Base-by-base conservation (phyloP, 2,329 filamentous ascomycete species). In the Alternaria panax region DNA sequence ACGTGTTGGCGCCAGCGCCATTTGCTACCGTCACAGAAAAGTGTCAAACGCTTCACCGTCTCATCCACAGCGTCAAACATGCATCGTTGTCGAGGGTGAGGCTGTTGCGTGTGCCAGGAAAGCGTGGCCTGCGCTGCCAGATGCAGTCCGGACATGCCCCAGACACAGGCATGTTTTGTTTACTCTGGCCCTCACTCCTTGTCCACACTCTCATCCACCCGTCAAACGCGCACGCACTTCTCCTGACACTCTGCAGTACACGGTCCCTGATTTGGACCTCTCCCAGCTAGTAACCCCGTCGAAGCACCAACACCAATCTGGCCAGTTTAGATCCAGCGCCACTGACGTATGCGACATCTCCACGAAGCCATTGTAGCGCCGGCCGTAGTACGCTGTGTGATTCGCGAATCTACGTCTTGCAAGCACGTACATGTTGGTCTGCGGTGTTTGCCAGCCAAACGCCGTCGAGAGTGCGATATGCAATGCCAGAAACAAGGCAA, bases 41-140 rank as follows among this genome's bases (percentile, higher is more conserved):
- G 34, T n/a, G 53, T 45, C 57, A 56, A 56, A 56, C 57, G 43
- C 40, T 24, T 46, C 38, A 28, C 36, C 45, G 45, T 56, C 52
- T 38, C 45, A 51, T 25, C 16, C 30, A 40, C 7, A 24, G 22
- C 7, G 45, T 36, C 45, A 48, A 47, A 47, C 47, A 27, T 18
- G 47, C 47, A 22, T 24, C 14, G 18, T 20, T 25, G 47, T 51
- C 34, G 47, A 18, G 48, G 34, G n/a, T 25, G 18, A 40, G 48
- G 48, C 27, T 30, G 47, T 45, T 25, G 47, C 24, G 18, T 28
- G 46, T 9, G 24, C n/a, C 12, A 14, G 25, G 27, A 45, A 38
- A 38, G 30, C 47, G 47, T 38, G 47, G 30, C 30, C 38, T 9
- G 32, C 28, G 18, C 28, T 34, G 45, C 28, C 30, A 48, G 12